Evolutionary conservation across 306 rosid genomes (phyloP), one percentile per base, ranked within the genome.

Genomic region (Ormosia emarginata): DNA sequence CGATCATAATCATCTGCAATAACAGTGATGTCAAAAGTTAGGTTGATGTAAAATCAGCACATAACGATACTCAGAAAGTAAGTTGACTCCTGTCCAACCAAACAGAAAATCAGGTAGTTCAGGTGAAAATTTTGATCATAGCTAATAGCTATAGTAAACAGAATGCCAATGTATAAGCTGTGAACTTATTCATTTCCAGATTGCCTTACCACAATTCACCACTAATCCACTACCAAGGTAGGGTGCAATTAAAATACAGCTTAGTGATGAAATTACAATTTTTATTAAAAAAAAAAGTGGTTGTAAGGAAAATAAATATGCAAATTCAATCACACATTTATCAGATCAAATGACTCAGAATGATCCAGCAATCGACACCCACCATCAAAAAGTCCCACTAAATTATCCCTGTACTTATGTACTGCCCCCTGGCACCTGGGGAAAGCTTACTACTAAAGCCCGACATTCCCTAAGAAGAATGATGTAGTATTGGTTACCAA

Each of bases 1-100:
- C 94, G 90, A 80, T 94, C 98, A 75, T 86, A 94, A 87, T 91
- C 98, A 88, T 94, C 98, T 94, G 92, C 87, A 92, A 87, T 74
- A 52, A 56, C 62, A 86, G 57, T 37, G 14, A 46, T 10, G 12
- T 50, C 47, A 83, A 75, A 62, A 56, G 56, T 84, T 66, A 77
- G 67, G 77, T 67, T 52, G 67, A 56, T 17, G 76, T 33, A 85
- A 72, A 71, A 71, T 52, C 56, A 44, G 36, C 78, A 59, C 39
- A 71, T 7, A 2, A 39, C 29, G 10, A 32, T 56, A 47, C 79
- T 29, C 58, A 47, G 39, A 50, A 70, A 74, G 63, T 43, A 75
- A 36, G 49, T 68, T 44, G 67, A 41, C 52, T 33, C 3, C 29
- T 37, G 73, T 44, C 57, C 80, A 70, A 66, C 61, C 78, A 32